Percentiles rank a stretch among this genome's conserved stretches.
These are phyloP conservation scores for Leptographium procerum DNA, from an alignment of 2,329 filamentous ascomycete species.

Conservation along the genomic window DNA sequence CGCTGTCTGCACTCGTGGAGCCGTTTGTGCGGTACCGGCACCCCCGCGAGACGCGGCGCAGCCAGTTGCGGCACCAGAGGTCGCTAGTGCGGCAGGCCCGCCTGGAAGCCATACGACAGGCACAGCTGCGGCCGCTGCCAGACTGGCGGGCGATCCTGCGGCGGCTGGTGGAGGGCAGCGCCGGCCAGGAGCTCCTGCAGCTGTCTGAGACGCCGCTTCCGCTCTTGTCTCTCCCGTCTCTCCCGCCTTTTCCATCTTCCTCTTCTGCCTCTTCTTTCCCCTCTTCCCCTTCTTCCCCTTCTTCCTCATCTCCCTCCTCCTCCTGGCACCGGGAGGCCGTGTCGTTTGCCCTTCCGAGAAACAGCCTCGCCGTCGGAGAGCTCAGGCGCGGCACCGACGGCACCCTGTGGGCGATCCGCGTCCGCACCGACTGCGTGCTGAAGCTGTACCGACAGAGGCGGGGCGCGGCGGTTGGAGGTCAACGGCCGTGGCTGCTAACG, in stretches of 20 bases:
- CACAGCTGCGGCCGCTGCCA: slow-evolving; percentile 18
- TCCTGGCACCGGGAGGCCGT: slow-evolving; percentile 12
- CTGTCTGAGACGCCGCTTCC: neutral
- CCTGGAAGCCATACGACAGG: slow-evolving; percentile 22
- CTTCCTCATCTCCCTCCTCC: neutral
- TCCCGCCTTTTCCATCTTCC: neutral
- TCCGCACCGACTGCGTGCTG: slow-evolving; percentile 16
- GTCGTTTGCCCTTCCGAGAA: slow-evolving; percentile 15
- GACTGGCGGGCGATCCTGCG: slow-evolving; percentile 30
- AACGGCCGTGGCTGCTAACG: slow-evolving; percentile 13
- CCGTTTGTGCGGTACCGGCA: slow-evolving; percentile 13
- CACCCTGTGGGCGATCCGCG: slow-evolving; percentile 18
- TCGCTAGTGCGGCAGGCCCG: slow-evolving; percentile 25
- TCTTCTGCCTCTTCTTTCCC: too few species aligned
- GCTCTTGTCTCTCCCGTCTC: neutral
- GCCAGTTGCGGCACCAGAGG: slow-evolving; percentile 11
- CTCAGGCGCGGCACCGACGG: slow-evolving; percentile 13
- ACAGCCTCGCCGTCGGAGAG: slow-evolving; percentile 8
- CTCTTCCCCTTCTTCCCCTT: neutral
- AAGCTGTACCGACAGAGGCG: slow-evolving; percentile 10
- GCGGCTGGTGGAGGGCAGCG: slow-evolving; percentile 19
- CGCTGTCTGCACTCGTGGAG: slow-evolving; percentile 18
- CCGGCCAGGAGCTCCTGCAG: neutral
- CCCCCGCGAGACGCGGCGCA: slow-evolving; percentile 14
- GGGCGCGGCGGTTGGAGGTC: neutral